A percentile compares a stretch with the other conserved stretches of the same genome.
phyloP scores from a whole-genome alignment of 1,284 basidiomycete genomes.

The Mycena sp. region DNA sequence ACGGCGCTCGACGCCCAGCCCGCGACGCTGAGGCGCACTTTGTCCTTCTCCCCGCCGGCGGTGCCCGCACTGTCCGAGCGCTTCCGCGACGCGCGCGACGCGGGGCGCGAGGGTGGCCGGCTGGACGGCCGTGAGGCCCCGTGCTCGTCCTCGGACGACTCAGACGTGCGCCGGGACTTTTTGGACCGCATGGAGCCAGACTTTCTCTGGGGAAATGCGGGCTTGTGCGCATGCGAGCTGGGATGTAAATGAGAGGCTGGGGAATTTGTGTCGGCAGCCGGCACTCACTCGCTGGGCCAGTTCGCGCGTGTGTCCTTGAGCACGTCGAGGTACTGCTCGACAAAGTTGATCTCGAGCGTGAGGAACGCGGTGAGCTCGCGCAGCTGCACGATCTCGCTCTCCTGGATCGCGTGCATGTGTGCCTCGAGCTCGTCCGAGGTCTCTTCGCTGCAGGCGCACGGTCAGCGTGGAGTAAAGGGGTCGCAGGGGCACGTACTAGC shows the following conservation, averaged over 20 bases:
- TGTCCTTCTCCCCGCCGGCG: constrained; percentile 27
- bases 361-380: constrained; percentile 75
- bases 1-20: constrained; percentile 68
- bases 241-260: constrained; percentile 17
- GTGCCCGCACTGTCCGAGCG: constrained; percentile 63
- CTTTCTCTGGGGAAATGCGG: constrained; percentile 7
- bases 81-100: constrained; percentile 65
- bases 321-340: constrained; percentile 75
- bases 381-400: constrained; percentile 76
- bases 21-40: constrained; percentile 55
- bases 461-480: not conserved
- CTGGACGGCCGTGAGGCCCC: constrained; percentile 43
- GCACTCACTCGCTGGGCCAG: constrained; percentile 71
- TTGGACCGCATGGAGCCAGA: constrained; percentile 19
- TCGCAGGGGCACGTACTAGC: constrained; percentile 67
- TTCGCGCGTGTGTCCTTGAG: constrained; percentile 71
- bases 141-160: constrained; percentile 51
- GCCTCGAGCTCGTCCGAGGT: constrained; percentile 80
- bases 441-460: constrained; percentile 68
- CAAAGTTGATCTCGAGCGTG: constrained; percentile 77
- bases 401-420: constrained; percentile 80
- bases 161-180: constrained; percentile 27
- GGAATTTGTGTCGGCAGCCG: not conserved
- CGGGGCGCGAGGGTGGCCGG: constrained; percentile 58
- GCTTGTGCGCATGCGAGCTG: constrained; percentile 2